These are phyloP conservation scores for Aegilops speltoides DNA, from an alignment of 176 grass and related monocot species.

Conservation along the genomic window DNA sequence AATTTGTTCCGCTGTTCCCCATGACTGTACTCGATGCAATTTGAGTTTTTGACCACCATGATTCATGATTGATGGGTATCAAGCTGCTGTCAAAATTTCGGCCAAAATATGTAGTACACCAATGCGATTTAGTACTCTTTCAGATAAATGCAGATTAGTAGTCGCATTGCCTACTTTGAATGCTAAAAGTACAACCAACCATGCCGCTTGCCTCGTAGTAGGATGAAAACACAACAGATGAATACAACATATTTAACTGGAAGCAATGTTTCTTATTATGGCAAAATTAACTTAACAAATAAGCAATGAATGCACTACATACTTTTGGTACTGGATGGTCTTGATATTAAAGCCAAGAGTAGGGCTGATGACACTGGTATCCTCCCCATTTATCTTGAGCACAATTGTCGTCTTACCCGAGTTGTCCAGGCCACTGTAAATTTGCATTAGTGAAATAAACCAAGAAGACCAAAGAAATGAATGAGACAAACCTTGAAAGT, in stretches of 20 bases:
- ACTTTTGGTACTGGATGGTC: constrained; percentile 80
- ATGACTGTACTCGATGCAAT: background rate
- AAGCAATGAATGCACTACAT: background rate
- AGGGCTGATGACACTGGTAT: constrained; percentile 73
- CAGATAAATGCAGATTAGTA: background rate
- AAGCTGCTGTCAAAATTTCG: background rate
- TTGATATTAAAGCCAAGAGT: constrained; percentile 80
- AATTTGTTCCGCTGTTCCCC: background rate
- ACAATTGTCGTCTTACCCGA: constrained; percentile 67
- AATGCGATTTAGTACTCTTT: background rate
- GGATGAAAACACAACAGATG: too few species aligned
- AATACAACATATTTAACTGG: background rate
- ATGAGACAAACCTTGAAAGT: background rate
- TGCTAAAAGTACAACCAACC: background rate
- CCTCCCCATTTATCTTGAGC: constrained; percentile 64
- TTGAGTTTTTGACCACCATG: background rate
- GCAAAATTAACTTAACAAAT: background rate
- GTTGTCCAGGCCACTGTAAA: constrained; percentile 54
- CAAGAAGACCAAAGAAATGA: background rate
- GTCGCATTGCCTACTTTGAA: background rate
- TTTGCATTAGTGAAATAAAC: background rate
- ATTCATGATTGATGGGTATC: background rate
- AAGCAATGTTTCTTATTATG: background rate
- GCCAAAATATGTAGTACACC: background rate
- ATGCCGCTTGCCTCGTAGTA: background rate